A percentile compares a stretch with the other conserved stretches of the same genome.
phyloP scores from a whole-genome alignment of 169 alveolate species.

The Cryptosporidium tyzzeri region DNA sequence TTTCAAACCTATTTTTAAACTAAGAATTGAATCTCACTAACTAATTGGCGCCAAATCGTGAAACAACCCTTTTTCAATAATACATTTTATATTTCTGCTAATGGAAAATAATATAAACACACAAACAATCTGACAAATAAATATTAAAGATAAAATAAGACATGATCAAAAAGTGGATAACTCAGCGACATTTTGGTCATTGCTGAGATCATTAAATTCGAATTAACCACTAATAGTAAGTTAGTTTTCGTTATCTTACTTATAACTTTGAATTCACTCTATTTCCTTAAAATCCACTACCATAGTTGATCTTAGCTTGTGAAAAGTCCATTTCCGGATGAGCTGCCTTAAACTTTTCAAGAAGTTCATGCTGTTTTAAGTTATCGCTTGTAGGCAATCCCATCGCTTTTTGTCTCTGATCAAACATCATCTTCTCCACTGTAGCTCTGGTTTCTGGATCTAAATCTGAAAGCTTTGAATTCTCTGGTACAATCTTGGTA shows the following conservation, averaged over 20 bases:
- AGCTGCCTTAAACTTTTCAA: constrained; percentile 93
- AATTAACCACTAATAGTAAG: not conserved
- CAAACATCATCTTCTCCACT: constrained; percentile 98
- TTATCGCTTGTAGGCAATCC: constrained; percentile 96
- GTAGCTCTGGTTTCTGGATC: constrained; percentile 96
- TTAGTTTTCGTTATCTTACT: not conserved
- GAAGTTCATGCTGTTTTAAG: constrained; percentile 91
- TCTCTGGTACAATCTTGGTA: constrained; percentile 96
- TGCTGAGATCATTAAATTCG: not conserved
- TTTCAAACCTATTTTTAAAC: not conserved
- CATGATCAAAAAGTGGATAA: not conserved
- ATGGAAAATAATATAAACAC: not conserved
- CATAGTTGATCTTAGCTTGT: constrained; percentile 92
- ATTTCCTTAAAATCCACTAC: constrained; percentile 63
- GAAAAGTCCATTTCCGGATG: constrained; percentile 99
- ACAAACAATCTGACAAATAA: not conserved
- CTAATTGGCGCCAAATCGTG: constrained; percentile 5
- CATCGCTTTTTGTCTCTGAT: constrained; percentile 91
- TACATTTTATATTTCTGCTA: not conserved
- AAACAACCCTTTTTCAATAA: not conserved
- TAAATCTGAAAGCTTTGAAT: constrained; percentile 94
- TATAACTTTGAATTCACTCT: not conserved
- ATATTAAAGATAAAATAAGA: not conserved
- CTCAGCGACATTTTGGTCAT: not conserved
- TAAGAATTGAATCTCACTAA: constrained; percentile 3